Conservation (phyloP, 495 filamentous ascomycete genomes). For the Penicillium coprophilum region DNA sequence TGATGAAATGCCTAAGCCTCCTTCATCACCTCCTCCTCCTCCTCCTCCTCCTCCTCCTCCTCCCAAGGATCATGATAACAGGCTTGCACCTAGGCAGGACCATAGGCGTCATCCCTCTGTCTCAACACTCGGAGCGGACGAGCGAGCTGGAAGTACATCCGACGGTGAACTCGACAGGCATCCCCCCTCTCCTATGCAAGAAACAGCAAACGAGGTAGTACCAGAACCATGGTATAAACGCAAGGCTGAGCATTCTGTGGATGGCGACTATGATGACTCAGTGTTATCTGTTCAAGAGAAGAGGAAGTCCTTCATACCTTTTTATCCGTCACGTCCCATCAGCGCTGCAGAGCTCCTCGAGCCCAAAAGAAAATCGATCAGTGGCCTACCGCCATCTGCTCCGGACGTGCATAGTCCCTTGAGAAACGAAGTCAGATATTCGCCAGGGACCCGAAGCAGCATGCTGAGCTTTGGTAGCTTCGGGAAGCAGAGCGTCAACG, state of each 20-base stretch:
- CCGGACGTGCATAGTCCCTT: conserved; percentile 29
- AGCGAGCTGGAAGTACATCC: neutral
- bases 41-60: conserved; percentile 8
- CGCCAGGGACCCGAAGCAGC: conserved; percentile 27
- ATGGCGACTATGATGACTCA: conserved; percentile 1
- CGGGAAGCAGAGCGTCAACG: conserved; percentile 21
- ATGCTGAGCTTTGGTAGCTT: conserved; percentile 33
- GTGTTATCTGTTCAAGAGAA: conserved; percentile 8
- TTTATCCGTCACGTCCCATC: conserved; percentile 2
- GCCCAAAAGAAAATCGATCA: conserved; percentile 25
- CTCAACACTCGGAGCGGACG: conserved; percentile 24
- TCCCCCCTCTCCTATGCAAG: conserved; percentile 8
- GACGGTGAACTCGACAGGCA: neutral
- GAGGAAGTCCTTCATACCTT: neutral
- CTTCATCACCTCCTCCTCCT: conserved; percentile 7
- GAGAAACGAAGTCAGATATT: conserved; percentile 32
- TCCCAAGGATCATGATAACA: neutral
- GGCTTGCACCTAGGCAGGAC: neutral
- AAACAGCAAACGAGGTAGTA: neutral
- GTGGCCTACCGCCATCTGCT: conserved; percentile 20
- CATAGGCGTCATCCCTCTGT: conserved; percentile 21
- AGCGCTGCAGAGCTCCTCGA: conserved; percentile 25
- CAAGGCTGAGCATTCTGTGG: neutral
- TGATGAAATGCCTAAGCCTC: conserved; percentile 12
- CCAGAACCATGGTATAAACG: neutral